phyloP scores from a whole-genome alignment of 148 eudicot genomes.

The Arctostaphylos glauca region DNA sequence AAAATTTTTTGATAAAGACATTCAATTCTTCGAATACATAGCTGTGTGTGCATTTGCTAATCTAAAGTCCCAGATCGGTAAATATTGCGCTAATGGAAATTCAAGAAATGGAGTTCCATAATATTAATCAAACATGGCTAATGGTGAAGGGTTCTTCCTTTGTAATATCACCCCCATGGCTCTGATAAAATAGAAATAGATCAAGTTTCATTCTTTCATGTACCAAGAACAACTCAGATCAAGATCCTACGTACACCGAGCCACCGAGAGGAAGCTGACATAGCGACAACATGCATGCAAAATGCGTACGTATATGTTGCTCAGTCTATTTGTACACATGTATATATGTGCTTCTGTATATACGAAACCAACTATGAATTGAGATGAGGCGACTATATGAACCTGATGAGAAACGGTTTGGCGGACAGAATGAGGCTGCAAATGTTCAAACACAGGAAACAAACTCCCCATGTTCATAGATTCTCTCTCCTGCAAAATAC shows the following conservation, averaged over 20 bases:
- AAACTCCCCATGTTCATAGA: constrained; percentile 31
- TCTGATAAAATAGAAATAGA: neutral
- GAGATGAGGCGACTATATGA: neutral
- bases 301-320: neutral
- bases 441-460: constrained; percentile 41
- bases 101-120: neutral
- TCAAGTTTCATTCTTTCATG: neutral
- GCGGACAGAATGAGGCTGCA: constrained; percentile 41
- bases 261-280: too few species aligned
- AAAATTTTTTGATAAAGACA: neutral
- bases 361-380: neutral
- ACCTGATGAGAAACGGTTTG: constrained; percentile 40
- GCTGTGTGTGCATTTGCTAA: neutral
- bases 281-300: neutral
- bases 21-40: neutral
- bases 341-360: too few species aligned
- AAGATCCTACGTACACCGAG: neutral
- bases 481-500: constrained; percentile 35
- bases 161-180: neutral
- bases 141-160: neutral
- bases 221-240: constrained; percentile 14
- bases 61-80: neutral
- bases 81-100: neutral
- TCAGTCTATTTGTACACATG: too few species aligned
- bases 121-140: neutral